Evolutionary conservation across 1,139 yeast genomes (phyloP).

Genomic region (Meyerozyma carpophila): DNA sequence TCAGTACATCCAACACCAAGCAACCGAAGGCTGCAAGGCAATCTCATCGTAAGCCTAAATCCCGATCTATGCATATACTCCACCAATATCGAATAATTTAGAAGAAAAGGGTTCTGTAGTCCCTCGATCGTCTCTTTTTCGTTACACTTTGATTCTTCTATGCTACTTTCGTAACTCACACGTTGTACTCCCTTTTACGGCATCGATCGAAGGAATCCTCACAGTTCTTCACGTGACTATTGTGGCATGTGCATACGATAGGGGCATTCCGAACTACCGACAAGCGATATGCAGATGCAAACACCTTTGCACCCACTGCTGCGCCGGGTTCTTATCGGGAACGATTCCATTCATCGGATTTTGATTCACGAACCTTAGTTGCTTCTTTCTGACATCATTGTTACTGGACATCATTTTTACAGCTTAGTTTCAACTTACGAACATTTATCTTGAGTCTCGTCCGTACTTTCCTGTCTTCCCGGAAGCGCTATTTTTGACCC

Average conservation of each 20-base stretch:
- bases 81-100: no score
- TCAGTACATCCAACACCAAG: conserved; percentile 1
- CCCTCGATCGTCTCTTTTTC: no score
- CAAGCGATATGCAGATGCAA: background rate
- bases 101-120: no score
- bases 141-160: no score
- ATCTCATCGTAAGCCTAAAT: background rate
- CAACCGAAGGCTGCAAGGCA: background rate
- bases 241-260: background rate
- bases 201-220: background rate
- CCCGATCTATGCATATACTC: background rate
- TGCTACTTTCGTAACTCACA: no score
- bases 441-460: background rate
- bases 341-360: background rate
- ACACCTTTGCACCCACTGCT: background rate
- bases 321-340: background rate
- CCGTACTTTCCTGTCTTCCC: background rate
- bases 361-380: background rate
- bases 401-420: no score
- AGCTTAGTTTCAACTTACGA: background rate
- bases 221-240: background rate
- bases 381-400: no score
- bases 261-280: background rate
- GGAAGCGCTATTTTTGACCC: background rate
- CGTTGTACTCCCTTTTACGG: no score